Evolutionary conservation across 1,139 yeast genomes (phyloP), one percentile per base, ranked within the genome.

Genomic region (Kodamaea sp.): DNA sequence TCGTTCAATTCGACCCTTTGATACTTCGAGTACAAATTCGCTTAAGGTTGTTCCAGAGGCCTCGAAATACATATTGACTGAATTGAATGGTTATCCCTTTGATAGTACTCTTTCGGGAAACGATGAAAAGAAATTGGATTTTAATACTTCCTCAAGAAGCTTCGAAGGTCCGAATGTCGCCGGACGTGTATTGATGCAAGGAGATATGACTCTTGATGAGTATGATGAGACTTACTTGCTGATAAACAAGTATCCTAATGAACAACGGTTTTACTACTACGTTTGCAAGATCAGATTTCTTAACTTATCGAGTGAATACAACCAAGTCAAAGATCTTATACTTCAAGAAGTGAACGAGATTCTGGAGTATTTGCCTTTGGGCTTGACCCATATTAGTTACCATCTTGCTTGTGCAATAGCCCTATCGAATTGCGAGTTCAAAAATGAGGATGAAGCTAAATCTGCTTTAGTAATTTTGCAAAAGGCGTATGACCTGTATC

Each of bases 341-440:
- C 33, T 53, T 10, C 40, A 43, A 4, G 34, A 42, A 11, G 37
- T 50, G 4, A 45, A 50, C 16, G 35, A 35, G 1, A 19, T 55
- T 8, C 50, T 51, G 46, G 44, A 42, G 12, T 26, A 41, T 8
- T 44, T 52, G 6, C 66, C 66, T 2, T 39, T 50, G 15, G 50
- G 61, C 2, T 47, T 60, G 25, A 32, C 54, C 10, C 63, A 57
- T 33, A 32, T 48, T n/a, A 53, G 53, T 14, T 59, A 53, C 32
- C 53, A 55, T 37, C 50, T 46, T 30, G 39, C 47, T 11, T 33
- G 51, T 9, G 47, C 47, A 7, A 37, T 53, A 12, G 48, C 49
- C 3, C 36, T 59, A 14, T 26, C 38, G 5, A 34, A 37, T 23
- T 32, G 39, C 26, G 31, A 27, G 4, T 37, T 24, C 15, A 11